Conservation (phyloP, 2,329 filamentous ascomycete species). For the Colletotrichum cuscutae region DNA sequence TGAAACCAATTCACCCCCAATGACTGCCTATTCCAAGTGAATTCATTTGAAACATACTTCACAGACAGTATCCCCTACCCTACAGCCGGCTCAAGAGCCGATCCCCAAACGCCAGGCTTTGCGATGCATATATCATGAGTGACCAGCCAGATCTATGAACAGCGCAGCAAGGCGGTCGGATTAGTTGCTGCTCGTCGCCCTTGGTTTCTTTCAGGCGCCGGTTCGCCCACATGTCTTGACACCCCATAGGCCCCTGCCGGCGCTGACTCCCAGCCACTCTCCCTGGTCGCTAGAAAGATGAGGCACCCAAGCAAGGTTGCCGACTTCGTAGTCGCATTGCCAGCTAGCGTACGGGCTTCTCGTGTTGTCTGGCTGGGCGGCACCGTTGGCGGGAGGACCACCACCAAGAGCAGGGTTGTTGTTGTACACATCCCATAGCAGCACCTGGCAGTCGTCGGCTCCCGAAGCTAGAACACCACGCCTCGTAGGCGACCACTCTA, state of each 20-base stretch:
- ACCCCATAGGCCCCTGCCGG: conserved; percentile 84
- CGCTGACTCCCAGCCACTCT: conserved; percentile 87
- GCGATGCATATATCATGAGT: conserved; percentile 37
- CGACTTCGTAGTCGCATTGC: conserved; percentile 89
- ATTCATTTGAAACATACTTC: background rate
- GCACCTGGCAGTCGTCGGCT: conserved; percentile 89
- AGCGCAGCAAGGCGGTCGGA: conserved; percentile 18
- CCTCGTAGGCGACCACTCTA: conserved; percentile 93
- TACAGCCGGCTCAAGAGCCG: conserved; percentile 8
- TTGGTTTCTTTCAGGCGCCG: conserved; percentile 20
- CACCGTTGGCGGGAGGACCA: conserved; percentile 58
- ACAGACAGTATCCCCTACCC: conserved; percentile 1
- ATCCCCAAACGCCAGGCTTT: conserved; percentile 38
- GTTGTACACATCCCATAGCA: conserved; percentile 93
- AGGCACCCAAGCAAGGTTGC: conserved; percentile 87
- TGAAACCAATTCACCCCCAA: background rate
- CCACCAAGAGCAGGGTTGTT: conserved; percentile 58
- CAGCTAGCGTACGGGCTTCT: conserved; percentile 79
- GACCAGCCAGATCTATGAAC: conserved; percentile 33
- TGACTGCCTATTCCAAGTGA: background rate
- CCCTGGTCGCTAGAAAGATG: conserved; percentile 75
- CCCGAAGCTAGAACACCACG: conserved; percentile 91
- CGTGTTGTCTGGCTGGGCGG: conserved; percentile 63
- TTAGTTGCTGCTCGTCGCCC: conserved; percentile 20
- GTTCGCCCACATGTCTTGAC: conserved; percentile 54